Percentiles rank a stretch among this genome's conserved stretches.
Conservation (phyloP, 768 basidiomycete genomes). For the Mycena venus region DNA sequence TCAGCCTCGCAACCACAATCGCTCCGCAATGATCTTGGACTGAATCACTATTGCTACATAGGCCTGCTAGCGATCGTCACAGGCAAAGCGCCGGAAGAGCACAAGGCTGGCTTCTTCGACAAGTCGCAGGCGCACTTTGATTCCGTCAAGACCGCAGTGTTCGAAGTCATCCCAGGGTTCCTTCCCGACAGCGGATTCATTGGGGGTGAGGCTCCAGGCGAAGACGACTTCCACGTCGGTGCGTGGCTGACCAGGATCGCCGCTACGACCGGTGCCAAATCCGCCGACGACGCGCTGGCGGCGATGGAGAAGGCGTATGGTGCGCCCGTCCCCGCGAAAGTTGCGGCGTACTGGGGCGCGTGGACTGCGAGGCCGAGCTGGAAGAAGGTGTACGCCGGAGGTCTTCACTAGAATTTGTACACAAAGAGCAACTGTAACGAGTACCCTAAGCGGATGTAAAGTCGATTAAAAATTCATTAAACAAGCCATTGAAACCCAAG, state of each 20-base stretch:
- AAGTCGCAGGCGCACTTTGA: slow-evolving; percentile 54
- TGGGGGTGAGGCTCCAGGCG: slow-evolving; percentile 60
- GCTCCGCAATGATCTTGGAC: too few species aligned
- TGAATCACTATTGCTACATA: neutral
- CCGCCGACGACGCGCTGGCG: slow-evolving; percentile 51
- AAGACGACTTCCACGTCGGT: slow-evolving; percentile 68
- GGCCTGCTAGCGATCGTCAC: slow-evolving; percentile 56
- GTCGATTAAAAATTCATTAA: too few species aligned
- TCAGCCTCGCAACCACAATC: neutral
- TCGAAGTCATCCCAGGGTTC: slow-evolving; percentile 53
- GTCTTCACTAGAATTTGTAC: slow-evolving; percentile 54
- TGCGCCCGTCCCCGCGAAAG: neutral
- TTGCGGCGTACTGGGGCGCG: slow-evolving; percentile 53
- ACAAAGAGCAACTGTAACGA: slow-evolving; percentile 3
- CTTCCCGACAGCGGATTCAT: slow-evolving; percentile 62
- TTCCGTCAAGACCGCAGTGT: slow-evolving; percentile 51
- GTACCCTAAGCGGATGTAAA: too few species aligned
- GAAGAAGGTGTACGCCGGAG: slow-evolving; percentile 57
- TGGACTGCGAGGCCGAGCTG: slow-evolving; percentile 63
- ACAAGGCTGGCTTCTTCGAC: slow-evolving; percentile 55
- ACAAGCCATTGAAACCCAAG: too few species aligned
- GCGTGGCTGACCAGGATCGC: slow-evolving; percentile 67
- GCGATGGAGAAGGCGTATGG: slow-evolving; percentile 54
- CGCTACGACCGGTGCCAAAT: slow-evolving; percentile 50
- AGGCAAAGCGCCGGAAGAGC: slow-evolving; percentile 49